These are phyloP conservation scores for Triangularia verruculosa DNA, from an alignment of 2,329 filamentous ascomycete species.

Conservation along the genomic window DNA sequence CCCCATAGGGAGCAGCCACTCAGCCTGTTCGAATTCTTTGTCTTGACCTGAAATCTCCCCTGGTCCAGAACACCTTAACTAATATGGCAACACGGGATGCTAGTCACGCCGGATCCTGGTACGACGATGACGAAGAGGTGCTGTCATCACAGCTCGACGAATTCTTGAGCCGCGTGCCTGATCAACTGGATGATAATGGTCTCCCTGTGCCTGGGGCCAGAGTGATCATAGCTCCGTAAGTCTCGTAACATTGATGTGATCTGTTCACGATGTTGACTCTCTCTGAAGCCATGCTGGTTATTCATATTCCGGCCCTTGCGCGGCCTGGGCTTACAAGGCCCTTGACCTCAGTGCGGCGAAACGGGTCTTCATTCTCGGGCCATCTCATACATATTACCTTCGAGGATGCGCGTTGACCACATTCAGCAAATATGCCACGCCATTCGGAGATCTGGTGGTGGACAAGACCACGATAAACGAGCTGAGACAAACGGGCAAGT, in stretches of 20 bases:
- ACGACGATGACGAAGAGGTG: conserved; percentile 57
- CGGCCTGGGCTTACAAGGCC: conserved; percentile 90
- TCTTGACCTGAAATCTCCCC: neutral
- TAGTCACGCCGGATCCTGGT: conserved; percentile 86
- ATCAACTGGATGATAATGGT: conserved; percentile 54
- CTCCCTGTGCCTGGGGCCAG: conserved; percentile 73
- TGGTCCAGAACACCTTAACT: neutral
- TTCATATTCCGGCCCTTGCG: conserved; percentile 83
- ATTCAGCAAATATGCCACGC: conserved; percentile 69
- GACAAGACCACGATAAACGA: conserved; percentile 55
- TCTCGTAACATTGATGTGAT: too few relatives aligned
- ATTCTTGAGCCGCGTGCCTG: conserved; percentile 71
- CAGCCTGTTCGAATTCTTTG: neutral
- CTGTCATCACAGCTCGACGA: conserved; percentile 68
- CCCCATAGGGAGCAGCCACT: neutral
- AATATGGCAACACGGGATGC: conserved; percentile 45
- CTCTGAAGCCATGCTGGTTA: conserved; percentile 82
- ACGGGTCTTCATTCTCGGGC: conserved; percentile 86
- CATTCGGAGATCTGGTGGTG: conserved; percentile 66
- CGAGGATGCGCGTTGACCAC: conserved; percentile 71
- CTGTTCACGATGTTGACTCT: conserved; percentile 21
- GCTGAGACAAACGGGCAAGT: conserved; percentile 51
- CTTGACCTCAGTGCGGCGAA: conserved; percentile 80
- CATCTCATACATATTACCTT: conserved; percentile 85
- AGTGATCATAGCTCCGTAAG: conserved; percentile 90